Base-by-base conservation (phyloP, 257 asterid genomes). In the Solanum chaucha region DNA sequence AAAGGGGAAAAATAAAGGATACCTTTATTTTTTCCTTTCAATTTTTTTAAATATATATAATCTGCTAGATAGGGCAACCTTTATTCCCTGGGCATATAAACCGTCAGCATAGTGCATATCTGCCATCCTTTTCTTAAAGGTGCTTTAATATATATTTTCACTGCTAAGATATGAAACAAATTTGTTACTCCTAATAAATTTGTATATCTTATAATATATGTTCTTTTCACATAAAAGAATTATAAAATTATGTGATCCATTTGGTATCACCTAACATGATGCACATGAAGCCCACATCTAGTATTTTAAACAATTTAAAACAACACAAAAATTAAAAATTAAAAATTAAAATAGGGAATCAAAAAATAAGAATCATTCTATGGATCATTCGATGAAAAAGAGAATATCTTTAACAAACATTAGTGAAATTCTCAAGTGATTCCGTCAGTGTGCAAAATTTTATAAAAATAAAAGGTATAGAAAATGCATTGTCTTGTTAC, bases 81-180 rank as follows among this genome's bases (percentile, higher is more conserved):
- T 84, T 84, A 84, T 84, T 84, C 51, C 9, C 86, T 38, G 77
- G 86, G 61, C 61, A 64, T 64, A 84, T 84, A 84, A 78, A 84
- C 86, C 41, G 78, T 84, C 86, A 84, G 86, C 86, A 64, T 84
- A 84, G 64, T 64, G 71, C 67, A 20, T 64, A 14, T 65, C 86
- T 65, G 80, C 80, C 75, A 65, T 64, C 26, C 86, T 38, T 84
- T 84, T n/a, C 26, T 40, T 59, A 84, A 84, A 84, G 86, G 40
- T 10, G 11, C 78, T 84, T 64, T 84, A 68, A 58, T 51, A 51
- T 17, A 36, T 58, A 4, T 84, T 73, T 73, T 38, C 80, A 59
- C 68, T 36, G 34, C 9, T 64, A 58, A 84, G 36, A 36, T 32
- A 84, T 64, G 38, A 84, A 84, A 64, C 78, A 64, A 84, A 84